Base-by-base conservation (phyloP, 1,284 basidiomycete genomes). In the Mycena citricolor region DNA sequence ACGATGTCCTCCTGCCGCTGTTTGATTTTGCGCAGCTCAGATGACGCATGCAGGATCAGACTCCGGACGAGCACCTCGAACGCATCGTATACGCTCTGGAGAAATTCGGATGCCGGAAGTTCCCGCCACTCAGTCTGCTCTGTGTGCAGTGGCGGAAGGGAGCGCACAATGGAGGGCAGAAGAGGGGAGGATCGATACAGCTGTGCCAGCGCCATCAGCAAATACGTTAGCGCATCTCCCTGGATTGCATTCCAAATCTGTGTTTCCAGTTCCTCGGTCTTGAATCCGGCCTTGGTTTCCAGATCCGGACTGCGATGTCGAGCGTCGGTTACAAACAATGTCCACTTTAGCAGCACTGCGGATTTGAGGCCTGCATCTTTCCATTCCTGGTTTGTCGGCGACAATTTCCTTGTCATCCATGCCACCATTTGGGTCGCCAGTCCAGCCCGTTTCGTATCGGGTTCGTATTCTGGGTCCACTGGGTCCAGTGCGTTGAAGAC, bases 21-120 rank as follows among this genome's bases (percentile, higher is more conserved):
- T 61, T 93, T 91, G 61, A 97, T 84, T 61, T 90, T 91, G 32
- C 90, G 81, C n/a, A 97, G 73, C 61, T 94, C 88, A 0, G 88
- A 86, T 11, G 87, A 90, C 7, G 89, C 86, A 49, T 86, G 83
- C 0, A 80, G 83, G 54, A 97, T 83, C 31, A 89, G 67, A 13
- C 81, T 79, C 25, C 85, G 76, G 26, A 94, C 66, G 13, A 95
- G 74, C 1, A 70, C 69, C 58, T 94, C 90, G 46, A 90, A 80
- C 16, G 81, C 76, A 20, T 73, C 65, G 21, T 92, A 69, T 10
- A 94, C 67, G 21, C 77, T 67, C 2, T 73, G 67, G 51, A 76
- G 79, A 64, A 90, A 89, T 39, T 87, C 86, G 2, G 79, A 74
- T 0, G 72, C 60, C 1, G 81, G 80, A 0, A 77, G 61, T 25